Conservation (phyloP, 2,329 filamentous ascomycete species). For the Paraconiothyrium sp. region DNA sequence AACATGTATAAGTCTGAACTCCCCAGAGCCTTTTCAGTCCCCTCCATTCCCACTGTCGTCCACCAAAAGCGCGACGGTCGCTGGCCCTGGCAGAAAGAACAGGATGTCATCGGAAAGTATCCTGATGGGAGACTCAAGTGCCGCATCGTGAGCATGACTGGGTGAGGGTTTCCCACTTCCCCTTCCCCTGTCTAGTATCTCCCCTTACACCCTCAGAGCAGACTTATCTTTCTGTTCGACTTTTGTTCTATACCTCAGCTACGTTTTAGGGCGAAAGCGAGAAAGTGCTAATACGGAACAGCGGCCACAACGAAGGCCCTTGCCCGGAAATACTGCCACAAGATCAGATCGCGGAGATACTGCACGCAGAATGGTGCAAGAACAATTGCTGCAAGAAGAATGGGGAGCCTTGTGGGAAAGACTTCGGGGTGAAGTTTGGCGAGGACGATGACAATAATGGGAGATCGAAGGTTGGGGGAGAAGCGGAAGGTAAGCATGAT, state of each 20-base stretch:
- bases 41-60: neutral
- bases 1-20: too few relatives aligned
- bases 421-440: too few relatives aligned
- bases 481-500: too few relatives aligned
- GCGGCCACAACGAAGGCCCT: conserved; percentile 4
- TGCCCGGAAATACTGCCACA: neutral
- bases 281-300: neutral
- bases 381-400: neutral
- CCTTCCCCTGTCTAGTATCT: neutral
- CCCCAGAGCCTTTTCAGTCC: too few relatives aligned
- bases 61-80: neutral
- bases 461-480: too few relatives aligned
- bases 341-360: neutral
- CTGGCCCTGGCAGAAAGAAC: conserved; percentile 4
- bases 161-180: neutral
- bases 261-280: too few relatives aligned
- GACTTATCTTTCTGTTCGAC: too few relatives aligned
- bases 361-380: conserved; percentile 1
- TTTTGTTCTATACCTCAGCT: too few relatives aligned
- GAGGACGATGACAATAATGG: too few relatives aligned
- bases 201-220: too few relatives aligned
- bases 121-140: conserved; percentile 2
- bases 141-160: conserved; percentile 1
- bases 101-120: neutral
- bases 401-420: neutral